Evolutionary conservation across 176 grass and related monocot species (phyloP), one percentile per base, ranked within the genome.

Genomic region (Zizania latifolia): DNA sequence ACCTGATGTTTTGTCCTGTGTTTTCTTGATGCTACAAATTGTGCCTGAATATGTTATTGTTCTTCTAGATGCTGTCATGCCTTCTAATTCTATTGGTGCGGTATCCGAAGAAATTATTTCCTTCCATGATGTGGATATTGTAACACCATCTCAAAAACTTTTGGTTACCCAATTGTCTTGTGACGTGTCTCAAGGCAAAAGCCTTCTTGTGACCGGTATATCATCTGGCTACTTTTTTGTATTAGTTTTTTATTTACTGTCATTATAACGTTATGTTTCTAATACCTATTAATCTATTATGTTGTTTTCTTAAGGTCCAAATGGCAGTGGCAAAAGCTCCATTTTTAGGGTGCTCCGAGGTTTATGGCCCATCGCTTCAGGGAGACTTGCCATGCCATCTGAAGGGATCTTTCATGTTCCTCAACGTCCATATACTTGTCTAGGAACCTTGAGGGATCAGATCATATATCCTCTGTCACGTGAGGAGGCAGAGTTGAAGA

Each of bases 281-380:
- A 70, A 87, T 87, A 26, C 66, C 46, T 87, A 1, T 61, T 10
- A 27, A 26, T 71, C 46, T 87, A 1, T 61, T 10, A 27, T 87
- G 63, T 13, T 66, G 45, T 80, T 28, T 43, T 30, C 30, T 76
- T 60, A 87, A 98, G 91, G 95, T 84, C 95, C 95, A 71, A 98
- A 98, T 84, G 95, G 95, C 36, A 98, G 95, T 16, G 95, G 95
- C 22, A 98, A 98, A 81, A 98, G 95, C 88, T 92, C 95, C 14
- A 90, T 98, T 84, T 98, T 98, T 73, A 98, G 95, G 87, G 89
- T 87, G 31, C 91, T 98, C 62, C 76, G 77, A 88, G 89, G 85
- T 65, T 78, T 98, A 60, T 98, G 95, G 95, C 95, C 95, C 40
- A 84, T 92, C 68, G 76, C 78, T 61, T 90, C 91, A 69, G 95